These are phyloP conservation scores for Caloboletus inedulis DNA, from an alignment of 1,284 basidiomycete genomes.

Conservation along the genomic window DNA sequence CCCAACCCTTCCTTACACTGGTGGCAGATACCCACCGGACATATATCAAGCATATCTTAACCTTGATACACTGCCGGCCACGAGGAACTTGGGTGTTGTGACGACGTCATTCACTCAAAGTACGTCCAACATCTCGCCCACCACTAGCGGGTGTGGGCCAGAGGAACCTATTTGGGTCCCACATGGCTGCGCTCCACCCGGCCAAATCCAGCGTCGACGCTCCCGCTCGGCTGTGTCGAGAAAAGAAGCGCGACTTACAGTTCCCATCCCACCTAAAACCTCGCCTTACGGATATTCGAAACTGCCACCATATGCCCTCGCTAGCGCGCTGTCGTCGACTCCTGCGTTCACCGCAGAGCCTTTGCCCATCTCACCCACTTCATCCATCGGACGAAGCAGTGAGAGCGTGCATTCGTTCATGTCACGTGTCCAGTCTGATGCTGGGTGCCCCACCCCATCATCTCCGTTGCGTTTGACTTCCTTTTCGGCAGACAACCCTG, in stretches of 20 bases:
- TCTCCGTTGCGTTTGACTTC: slow-evolving; percentile 29
- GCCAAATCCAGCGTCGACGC: slow-evolving; percentile 31
- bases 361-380: slow-evolving; percentile 27
- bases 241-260: slow-evolving; percentile 28
- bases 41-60: slow-evolving; percentile 30
- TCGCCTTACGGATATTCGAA: slow-evolving; percentile 34
- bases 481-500: slow-evolving; percentile 26
- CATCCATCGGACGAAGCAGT: slow-evolving; percentile 25
- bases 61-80: slow-evolving; percentile 12
- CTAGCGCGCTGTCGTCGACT: slow-evolving; percentile 27
- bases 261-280: slow-evolving; percentile 26
- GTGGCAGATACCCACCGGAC: slow-evolving; percentile 32
- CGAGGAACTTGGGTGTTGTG: slow-evolving; percentile 10
- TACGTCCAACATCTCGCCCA: slow-evolving; percentile 19
- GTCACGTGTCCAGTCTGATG: slow-evolving; percentile 25
- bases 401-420: slow-evolving; percentile 29
- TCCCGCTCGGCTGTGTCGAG: slow-evolving; percentile 35
- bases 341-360: slow-evolving; percentile 32
- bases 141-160: slow-evolving; percentile 3
- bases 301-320: slow-evolving; percentile 28
- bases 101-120: slow-evolving; percentile 27
- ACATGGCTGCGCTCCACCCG: slow-evolving; percentile 1
- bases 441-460: slow-evolving; percentile 23
- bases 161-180: slow-evolving; percentile 15
- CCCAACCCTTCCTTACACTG: slow-evolving; percentile 30